These are phyloP conservation scores for Psilocybe azurescens DNA, from an alignment of 768 basidiomycete genomes.

Conservation along the genomic window DNA sequence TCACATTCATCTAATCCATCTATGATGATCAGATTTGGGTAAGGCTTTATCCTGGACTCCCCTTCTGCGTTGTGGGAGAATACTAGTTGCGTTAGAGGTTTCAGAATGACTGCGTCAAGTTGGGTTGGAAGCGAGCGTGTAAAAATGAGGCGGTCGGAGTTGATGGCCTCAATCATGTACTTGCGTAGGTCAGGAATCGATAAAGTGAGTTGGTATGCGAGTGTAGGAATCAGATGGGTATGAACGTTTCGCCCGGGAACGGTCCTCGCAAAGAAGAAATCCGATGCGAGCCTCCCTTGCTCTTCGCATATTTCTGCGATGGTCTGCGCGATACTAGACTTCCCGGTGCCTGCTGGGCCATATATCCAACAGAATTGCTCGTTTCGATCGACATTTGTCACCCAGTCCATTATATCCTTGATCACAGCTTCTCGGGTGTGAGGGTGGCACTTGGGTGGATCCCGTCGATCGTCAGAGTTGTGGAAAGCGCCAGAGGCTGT, in stretches of 20 bases:
- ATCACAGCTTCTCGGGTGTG: slow-evolving; percentile 4
- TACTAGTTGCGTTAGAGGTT: neutral
- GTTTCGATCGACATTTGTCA: neutral
- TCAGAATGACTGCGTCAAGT: neutral
- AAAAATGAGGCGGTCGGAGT: neutral
- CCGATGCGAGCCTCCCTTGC: neutral
- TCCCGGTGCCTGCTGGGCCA: slow-evolving; percentile 12
- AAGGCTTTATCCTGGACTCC: too few relatives aligned
- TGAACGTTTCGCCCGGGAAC: neutral
- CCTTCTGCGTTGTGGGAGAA: neutral
- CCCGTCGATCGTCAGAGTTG: slow-evolving; percentile 1
- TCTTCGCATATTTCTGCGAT: neutral
- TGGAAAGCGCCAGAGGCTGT: slow-evolving; percentile 1
- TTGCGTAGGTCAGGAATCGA: neutral
- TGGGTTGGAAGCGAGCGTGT: neutral
- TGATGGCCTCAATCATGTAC: neutral
- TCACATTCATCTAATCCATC: neutral
- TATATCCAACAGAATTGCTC: slow-evolving; percentile 5
- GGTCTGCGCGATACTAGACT: slow-evolving; percentile 4
- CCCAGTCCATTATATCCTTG: slow-evolving; percentile 8
- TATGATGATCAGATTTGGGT: neutral
- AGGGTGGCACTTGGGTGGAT: slow-evolving; percentile 8
- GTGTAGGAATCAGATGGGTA: neutral
- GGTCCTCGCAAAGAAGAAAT: slow-evolving; percentile 4
- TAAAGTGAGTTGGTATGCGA: neutral